Evolutionary conservation across 176 grass and related monocot genomes (phyloP).

Genomic region (Guadua angustifolia): DNA sequence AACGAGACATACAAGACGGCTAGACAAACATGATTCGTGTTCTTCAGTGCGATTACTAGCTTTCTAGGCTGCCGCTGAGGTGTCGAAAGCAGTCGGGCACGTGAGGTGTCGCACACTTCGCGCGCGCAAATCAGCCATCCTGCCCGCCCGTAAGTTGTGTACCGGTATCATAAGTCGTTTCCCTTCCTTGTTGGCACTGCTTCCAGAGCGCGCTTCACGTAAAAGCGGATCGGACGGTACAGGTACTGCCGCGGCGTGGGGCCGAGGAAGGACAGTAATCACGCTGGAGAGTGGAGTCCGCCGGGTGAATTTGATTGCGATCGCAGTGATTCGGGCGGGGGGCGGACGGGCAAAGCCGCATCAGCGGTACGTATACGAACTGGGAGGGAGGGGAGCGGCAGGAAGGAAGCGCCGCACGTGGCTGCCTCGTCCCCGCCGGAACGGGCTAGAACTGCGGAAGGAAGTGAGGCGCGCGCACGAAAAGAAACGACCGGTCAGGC

Average conservation of each 20-base stretch:
- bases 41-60: background rate
- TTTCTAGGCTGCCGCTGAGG: background rate
- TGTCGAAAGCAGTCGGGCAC: background rate
- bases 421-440: background rate
- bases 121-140: background rate
- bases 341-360: background rate
- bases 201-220: background rate
- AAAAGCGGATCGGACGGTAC: background rate
- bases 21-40: too few relatives aligned
- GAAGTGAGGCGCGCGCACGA: background rate
- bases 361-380: too few relatives aligned
- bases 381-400: background rate
- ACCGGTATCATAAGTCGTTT: background rate
- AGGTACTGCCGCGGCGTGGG: background rate
- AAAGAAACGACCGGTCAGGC: background rate
- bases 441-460: background rate
- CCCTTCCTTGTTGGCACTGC: background rate
- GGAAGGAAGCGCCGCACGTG: background rate
- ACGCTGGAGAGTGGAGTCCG: background rate
- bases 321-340: conserved; percentile 22
- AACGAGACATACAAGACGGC: too few relatives aligned
- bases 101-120: background rate
- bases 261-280: background rate
- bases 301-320: background rate
- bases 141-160: background rate